Evolutionary conservation across 2,329 filamentous ascomycete species (phyloP).

Genomic region (Penicillium sp.): DNA sequence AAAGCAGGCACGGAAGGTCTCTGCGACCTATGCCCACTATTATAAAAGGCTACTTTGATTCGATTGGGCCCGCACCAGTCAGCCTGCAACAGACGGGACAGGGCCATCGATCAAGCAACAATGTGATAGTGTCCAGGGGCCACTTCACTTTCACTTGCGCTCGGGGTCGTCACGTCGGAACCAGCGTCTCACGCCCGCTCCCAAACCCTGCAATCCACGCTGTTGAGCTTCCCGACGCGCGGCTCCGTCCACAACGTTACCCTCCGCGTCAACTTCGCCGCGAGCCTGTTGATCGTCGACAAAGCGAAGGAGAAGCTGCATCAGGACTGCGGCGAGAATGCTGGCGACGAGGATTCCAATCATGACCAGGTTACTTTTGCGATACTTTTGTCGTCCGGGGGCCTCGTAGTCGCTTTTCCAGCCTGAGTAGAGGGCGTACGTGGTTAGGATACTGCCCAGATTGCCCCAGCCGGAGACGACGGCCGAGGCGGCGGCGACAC

Average conservation of each 20-base stretch:
- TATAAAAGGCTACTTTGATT: too few relatives aligned
- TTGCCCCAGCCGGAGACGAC: slow-evolving; percentile 84
- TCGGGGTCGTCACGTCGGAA: slow-evolving; percentile 3
- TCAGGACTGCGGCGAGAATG: slow-evolving; percentile 60
- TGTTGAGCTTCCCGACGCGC: slow-evolving; percentile 31
- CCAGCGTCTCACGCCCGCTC: slow-evolving; percentile 14
- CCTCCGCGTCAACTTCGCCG: slow-evolving; percentile 11
- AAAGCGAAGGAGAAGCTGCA: slow-evolving; percentile 58
- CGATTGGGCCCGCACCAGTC: too few relatives aligned
- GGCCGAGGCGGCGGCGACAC: slow-evolving; percentile 77
- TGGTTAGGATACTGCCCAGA: slow-evolving; percentile 76
- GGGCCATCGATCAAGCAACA: slow-evolving; percentile 14
- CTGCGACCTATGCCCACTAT: too few relatives aligned
- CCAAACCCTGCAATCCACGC: slow-evolving; percentile 33
- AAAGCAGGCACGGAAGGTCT: too few relatives aligned
- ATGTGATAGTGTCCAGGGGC: too few relatives aligned
- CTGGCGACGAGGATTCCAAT: slow-evolving; percentile 75
- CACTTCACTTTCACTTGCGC: not conserved
- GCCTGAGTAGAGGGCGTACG: slow-evolving; percentile 81
- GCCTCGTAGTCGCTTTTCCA: slow-evolving; percentile 70
- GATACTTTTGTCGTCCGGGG: slow-evolving; percentile 62
- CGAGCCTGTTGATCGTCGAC: slow-evolving; percentile 26
- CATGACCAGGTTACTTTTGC: slow-evolving; percentile 81
- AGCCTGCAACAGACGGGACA: too few relatives aligned
- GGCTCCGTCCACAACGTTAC: slow-evolving; percentile 27